These are phyloP conservation scores for Setaria viridis DNA, from an alignment of 202 grass and related monocot species.

Conservation along the genomic window DNA sequence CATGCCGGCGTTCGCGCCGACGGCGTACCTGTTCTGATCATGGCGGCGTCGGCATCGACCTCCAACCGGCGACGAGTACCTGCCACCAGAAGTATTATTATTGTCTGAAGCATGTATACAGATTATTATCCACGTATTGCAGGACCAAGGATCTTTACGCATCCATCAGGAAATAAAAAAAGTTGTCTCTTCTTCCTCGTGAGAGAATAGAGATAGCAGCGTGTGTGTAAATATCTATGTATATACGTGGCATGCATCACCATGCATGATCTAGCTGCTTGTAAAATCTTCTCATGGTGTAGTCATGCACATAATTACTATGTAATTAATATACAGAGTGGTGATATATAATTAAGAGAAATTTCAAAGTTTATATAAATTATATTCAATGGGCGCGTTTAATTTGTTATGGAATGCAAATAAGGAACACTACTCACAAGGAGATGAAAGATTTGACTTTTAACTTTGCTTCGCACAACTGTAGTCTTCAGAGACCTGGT, in stretches of 20 bases:
- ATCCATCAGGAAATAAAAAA: constrained; percentile 1
- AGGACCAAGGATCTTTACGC: constrained; percentile 49
- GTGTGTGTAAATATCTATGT: not conserved
- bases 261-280: not conserved
- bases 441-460: too few relatives aligned
- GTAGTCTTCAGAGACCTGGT: too few relatives aligned
- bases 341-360: not conserved
- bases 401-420: too few relatives aligned
- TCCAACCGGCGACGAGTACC: not conserved
- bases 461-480: too few relatives aligned
- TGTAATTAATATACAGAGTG: not conserved
- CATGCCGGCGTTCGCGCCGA: constrained; percentile 66
- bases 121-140: constrained; percentile 47
- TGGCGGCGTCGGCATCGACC: not conserved
- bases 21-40: constrained; percentile 72
- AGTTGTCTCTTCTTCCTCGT: not conserved
- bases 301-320: not conserved
- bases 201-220: not conserved
- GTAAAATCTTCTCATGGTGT: constrained; percentile 28
- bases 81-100: not conserved
- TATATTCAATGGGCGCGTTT: too few relatives aligned
- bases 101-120: constrained; percentile 35
- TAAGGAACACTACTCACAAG: too few relatives aligned
- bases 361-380: not conserved
- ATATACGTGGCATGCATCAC: constrained; percentile 19